Evolutionary conservation across 306 rosid genomes (phyloP).

Genomic region (Begonia loranthoides): DNA sequence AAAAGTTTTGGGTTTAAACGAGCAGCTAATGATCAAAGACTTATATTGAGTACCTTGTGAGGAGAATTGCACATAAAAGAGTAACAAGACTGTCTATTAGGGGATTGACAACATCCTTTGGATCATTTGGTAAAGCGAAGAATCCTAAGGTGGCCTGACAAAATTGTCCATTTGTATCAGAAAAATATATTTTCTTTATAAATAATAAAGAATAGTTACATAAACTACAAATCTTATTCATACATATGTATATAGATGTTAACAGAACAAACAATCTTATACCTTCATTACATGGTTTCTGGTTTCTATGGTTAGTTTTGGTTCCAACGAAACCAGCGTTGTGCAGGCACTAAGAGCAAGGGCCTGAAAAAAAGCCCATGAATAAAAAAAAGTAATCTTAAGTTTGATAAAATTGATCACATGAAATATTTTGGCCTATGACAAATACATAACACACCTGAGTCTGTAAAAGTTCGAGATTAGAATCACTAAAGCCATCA

Average conservation of each 20-base stretch:
- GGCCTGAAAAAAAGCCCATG: conserved; percentile 38
- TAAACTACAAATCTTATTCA: no score
- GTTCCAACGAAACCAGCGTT: conserved; percentile 91
- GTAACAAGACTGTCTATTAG: conserved; percentile 84
- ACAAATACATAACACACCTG: conserved; percentile 41
- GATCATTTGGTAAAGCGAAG: conserved; percentile 91
- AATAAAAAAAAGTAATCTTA: conserved; percentile 1
- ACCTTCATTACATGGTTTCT: conserved; percentile 90
- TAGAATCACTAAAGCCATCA: conserved; percentile 67
- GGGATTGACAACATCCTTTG: conserved; percentile 60
- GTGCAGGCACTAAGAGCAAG: conserved; percentile 96
- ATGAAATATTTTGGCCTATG: conserved; percentile 5
- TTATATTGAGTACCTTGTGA: conserved; percentile 49
- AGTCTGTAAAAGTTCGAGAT: conserved; percentile 64
- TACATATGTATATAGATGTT: no score
- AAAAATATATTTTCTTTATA: no score
- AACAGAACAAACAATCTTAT: background rate
- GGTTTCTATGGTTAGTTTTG: conserved; percentile 86
- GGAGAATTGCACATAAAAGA: conserved; percentile 91
- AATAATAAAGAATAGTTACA: no score
- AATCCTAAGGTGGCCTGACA: conserved; percentile 95
- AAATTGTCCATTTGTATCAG: conserved; percentile 10
- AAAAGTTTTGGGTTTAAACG: no score
- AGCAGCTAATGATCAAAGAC: no score
- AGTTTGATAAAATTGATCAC: conserved; percentile 12